These are phyloP conservation scores for Helotiales sp. DNA, from an alignment of 2,329 filamentous ascomycete genomes.

Conservation along the genomic window DNA sequence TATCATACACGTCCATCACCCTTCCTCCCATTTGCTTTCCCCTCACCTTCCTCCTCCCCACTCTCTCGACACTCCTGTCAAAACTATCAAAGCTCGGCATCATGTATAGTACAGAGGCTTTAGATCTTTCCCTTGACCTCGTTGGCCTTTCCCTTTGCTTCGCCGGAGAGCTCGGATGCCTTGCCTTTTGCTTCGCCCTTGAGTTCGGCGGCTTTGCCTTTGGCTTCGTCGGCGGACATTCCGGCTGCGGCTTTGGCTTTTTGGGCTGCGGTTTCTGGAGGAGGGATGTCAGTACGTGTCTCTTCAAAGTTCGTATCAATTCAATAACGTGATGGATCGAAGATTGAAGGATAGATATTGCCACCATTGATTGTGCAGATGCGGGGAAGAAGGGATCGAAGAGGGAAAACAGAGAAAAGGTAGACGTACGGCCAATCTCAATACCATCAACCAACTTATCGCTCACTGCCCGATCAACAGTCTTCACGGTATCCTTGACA, in stretches of 20 bases:
- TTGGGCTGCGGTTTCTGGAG: slow-evolving; percentile 39
- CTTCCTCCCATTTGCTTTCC: not conserved
- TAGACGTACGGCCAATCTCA: slow-evolving; percentile 53
- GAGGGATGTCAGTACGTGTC: slow-evolving; percentile 33
- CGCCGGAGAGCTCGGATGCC: slow-evolving; percentile 38
- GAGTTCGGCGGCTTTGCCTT: slow-evolving; percentile 39
- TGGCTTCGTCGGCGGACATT: slow-evolving; percentile 35
- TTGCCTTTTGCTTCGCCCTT: slow-evolving; percentile 41
- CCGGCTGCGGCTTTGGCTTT: slow-evolving; percentile 45
- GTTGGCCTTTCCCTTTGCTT: slow-evolving; percentile 37
- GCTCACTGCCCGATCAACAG: slow-evolving; percentile 58
- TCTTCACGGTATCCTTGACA: slow-evolving; percentile 60
- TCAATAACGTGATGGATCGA: not conserved
- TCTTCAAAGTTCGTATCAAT: too few species aligned
- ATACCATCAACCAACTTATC: slow-evolving; percentile 64
- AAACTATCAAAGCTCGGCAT: too few species aligned
- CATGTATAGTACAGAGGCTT: too few species aligned
- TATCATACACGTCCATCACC: slow-evolving; percentile 4
- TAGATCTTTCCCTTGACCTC: slow-evolving; percentile 40
- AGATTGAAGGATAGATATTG: not conserved
- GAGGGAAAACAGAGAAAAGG: not conserved
- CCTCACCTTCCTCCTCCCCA: not conserved
- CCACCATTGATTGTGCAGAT: not conserved
- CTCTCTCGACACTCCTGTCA: not conserved
- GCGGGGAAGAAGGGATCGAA: not conserved